Percentiles rank a stretch among this genome's conserved stretches.
These are phyloP conservation scores for Hericium alpestre DNA, from an alignment of 768 basidiomycete species.

Conservation along the genomic window DNA sequence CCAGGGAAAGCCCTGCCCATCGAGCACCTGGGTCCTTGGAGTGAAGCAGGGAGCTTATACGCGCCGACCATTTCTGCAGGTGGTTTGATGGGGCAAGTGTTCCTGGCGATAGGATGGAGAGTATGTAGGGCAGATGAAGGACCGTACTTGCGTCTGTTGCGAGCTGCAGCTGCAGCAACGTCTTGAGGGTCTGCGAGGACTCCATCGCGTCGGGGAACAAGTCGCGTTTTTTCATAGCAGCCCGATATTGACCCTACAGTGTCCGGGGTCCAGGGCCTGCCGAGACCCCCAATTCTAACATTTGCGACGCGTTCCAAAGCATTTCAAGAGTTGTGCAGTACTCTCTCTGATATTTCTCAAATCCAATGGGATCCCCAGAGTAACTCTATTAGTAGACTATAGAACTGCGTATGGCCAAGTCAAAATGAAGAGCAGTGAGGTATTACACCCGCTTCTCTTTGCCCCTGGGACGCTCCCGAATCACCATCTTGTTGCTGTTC, in stretches of 20 bases:
- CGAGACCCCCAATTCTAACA: too few relatives aligned
- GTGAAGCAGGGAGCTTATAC: constrained; percentile 64
- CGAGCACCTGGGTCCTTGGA: constrained; percentile 68
- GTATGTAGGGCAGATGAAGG: constrained; percentile 45
- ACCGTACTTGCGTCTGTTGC: constrained; percentile 57
- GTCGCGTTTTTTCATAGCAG: neutral
- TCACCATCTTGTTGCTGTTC: constrained; percentile 82
- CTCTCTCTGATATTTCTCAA: neutral
- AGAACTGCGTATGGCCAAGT: too few relatives aligned
- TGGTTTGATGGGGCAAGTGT: constrained; percentile 53
- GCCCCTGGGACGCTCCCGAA: constrained; percentile 77
- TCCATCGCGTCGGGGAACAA: neutral
- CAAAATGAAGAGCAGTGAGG: too few relatives aligned
- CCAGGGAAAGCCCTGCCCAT: constrained; percentile 74
- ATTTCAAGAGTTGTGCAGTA: neutral
- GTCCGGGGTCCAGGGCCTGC: neutral
- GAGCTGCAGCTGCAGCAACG: constrained; percentile 60
- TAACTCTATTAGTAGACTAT: too few relatives aligned
- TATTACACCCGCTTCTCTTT: constrained; percentile 29
- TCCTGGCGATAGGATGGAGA: constrained; percentile 43
- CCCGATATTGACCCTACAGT: neutral
- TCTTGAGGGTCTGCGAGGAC: constrained; percentile 40
- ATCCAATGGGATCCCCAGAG: too few relatives aligned
- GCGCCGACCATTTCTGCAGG: constrained; percentile 63
- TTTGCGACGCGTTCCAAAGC: neutral